Evolutionary conservation across 306 rosid genomes (phyloP).

Genomic region (Prunus campanulata): DNA sequence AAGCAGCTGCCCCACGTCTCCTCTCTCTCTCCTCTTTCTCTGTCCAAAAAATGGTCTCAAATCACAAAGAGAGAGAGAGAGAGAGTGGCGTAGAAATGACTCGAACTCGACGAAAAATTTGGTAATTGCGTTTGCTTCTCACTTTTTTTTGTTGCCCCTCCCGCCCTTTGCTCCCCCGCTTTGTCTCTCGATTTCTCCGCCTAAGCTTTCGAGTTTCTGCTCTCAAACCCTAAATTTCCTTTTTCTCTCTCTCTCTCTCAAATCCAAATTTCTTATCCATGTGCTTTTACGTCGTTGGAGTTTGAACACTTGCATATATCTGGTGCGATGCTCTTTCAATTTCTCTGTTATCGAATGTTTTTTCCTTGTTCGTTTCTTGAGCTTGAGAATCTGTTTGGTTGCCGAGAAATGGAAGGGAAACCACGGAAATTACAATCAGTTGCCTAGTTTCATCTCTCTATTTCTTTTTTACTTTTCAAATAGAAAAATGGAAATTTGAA

Average conservation of each 20-base stretch:
- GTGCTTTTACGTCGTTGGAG: background rate
- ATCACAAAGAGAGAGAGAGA: background rate
- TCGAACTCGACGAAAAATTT: slow-evolving; percentile 19
- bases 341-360: background rate
- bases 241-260: background rate
- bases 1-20: background rate
- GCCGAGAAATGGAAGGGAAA: background rate
- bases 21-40: background rate
- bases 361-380: background rate
- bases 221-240: slow-evolving; percentile 24
- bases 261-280: background rate
- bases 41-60: background rate
- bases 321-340: slow-evolving; percentile 23
- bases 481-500: background rate
- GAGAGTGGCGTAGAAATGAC: slow-evolving; percentile 52
- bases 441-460: background rate
- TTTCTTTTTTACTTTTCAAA: background rate
- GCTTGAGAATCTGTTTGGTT: slow-evolving; percentile 4
- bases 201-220: slow-evolving; percentile 26
- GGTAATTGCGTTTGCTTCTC: background rate
- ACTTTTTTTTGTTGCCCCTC: slow-evolving; percentile 10
- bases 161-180: slow-evolving; percentile 13
- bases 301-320: background rate
- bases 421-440: background rate
- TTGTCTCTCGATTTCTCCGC: slow-evolving; percentile 41